Evolutionary conservation across 441 rosid genomes (phyloP).

Genomic region (Macaranga tanarius): DNA sequence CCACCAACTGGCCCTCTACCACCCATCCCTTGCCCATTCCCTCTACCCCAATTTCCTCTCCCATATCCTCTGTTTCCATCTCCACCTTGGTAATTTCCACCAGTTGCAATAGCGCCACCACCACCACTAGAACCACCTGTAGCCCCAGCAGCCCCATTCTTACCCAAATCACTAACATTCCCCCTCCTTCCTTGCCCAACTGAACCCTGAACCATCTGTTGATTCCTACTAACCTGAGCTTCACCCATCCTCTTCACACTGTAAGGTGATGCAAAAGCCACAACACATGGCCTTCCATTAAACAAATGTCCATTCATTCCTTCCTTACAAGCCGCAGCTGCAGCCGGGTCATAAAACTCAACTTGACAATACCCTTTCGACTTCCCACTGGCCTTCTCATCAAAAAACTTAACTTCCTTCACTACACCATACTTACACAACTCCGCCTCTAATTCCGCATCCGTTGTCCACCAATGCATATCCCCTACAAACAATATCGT

Average conservation of each 20-base stretch:
- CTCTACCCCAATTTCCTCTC: constrained; percentile 85
- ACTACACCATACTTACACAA: constrained; percentile 68
- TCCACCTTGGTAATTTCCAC: constrained; percentile 70
- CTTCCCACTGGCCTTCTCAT: constrained; percentile 90
- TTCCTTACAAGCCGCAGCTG: constrained; percentile 79
- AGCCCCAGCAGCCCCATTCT: constrained; percentile 32
- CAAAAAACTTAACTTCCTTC: constrained; percentile 87
- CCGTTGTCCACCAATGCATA: constrained; percentile 96
- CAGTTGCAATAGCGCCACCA: constrained; percentile 43
- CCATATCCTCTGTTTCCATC: constrained; percentile 52
- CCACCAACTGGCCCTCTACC: constrained; percentile 73
- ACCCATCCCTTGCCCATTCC: constrained; percentile 67
- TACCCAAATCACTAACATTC: constrained; percentile 43
- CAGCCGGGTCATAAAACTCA: constrained; percentile 71
- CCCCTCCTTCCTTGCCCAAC: constrained; percentile 47
- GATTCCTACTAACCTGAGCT: constrained; percentile 69
- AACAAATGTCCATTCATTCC: constrained; percentile 74
- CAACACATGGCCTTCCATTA: constrained; percentile 80
- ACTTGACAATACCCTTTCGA: constrained; percentile 91
- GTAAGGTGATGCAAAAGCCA: constrained; percentile 77
- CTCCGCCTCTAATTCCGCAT: constrained; percentile 74
- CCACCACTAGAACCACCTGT: constrained; percentile 23
- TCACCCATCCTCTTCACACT: constrained; percentile 61
- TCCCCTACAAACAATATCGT: constrained; percentile 77
- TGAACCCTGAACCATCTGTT: constrained; percentile 46